Conservation (phyloP, 306 rosid genomes). For the Quercus engelmannii region DNA sequence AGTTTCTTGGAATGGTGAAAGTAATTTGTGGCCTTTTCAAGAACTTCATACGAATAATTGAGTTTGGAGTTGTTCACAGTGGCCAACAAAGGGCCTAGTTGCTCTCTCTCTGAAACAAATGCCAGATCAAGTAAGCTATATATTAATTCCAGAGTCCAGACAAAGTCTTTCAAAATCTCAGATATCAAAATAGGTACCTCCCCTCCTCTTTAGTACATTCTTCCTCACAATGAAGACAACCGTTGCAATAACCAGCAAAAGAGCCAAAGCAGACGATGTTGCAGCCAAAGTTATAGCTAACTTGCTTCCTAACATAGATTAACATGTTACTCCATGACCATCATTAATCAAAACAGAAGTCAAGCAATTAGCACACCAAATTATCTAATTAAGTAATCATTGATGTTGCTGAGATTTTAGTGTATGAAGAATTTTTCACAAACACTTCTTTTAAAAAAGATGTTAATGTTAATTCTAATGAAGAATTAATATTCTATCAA, state of each 20-base stretch:
- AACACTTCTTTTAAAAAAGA: not conserved
- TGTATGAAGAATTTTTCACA: too few relatives aligned
- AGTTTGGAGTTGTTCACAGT: slow-evolving; percentile 54
- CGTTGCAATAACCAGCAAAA: slow-evolving; percentile 32
- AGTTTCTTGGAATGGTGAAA: slow-evolving; percentile 53
- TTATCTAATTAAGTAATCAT: not conserved
- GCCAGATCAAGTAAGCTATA: not conserved
- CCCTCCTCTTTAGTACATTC: slow-evolving; percentile 35
- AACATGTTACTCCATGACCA: not conserved
- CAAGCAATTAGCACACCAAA: not conserved
- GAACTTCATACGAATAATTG: slow-evolving; percentile 55
- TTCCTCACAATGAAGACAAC: slow-evolving; percentile 45
- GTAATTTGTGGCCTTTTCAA: slow-evolving; percentile 68
- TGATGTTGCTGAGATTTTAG: not conserved
- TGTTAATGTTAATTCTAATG: not conserved
- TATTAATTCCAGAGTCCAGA: not conserved
- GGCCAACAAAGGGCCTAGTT: slow-evolving; percentile 49
- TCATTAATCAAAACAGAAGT: not conserved
- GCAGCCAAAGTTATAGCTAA: slow-evolving; percentile 37
- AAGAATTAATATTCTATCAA: not conserved
- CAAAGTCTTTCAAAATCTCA: not conserved
- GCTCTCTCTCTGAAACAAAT: slow-evolving; percentile 47
- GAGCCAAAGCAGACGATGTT: slow-evolving; percentile 41
- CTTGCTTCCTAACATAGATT: slow-evolving; percentile 33
- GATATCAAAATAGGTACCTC: slow-evolving; percentile 35